Evolutionary conservation across 306 rosid genomes (phyloP).

Genomic region (Castanospermum australe): DNA sequence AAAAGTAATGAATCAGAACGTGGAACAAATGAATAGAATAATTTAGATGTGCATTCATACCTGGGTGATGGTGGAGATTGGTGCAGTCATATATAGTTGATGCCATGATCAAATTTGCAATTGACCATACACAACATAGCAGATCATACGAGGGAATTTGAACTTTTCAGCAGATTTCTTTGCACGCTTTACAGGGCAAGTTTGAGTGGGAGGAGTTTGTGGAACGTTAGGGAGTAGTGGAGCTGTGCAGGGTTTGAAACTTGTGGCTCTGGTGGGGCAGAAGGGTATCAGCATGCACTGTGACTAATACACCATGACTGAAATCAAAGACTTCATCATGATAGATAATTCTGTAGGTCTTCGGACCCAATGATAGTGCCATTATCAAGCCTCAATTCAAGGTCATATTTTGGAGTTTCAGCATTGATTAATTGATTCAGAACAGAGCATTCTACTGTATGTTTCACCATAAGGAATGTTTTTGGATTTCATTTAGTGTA

Average conservation of each 20-base stretch:
- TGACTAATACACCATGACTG: no score
- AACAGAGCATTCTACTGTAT: neutral
- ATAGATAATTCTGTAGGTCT: no score
- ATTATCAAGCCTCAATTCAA: neutral
- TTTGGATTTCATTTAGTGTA: neutral
- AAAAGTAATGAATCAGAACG: neutral
- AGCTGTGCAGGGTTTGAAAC: no score
- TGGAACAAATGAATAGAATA: neutral
- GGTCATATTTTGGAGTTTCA: neutral
- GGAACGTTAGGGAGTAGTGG: no score
- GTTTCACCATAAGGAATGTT: neutral
- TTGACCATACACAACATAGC: neutral
- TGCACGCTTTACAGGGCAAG: no score
- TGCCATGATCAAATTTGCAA: neutral
- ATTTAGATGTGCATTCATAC: neutral
- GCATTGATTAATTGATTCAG: neutral
- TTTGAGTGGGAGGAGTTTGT: no score
- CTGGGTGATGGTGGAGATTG: neutral
- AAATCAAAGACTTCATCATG: no score
- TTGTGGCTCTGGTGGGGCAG: neutral
- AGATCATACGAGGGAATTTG: neutral
- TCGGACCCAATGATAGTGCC: neutral
- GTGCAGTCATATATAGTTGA: neutral
- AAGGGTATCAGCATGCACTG: no score
- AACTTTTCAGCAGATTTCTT: no score